Evolutionary conservation across 192 early-diverging fungal species (phyloP).

Genomic region (Pilobolus umbonatus): DNA sequence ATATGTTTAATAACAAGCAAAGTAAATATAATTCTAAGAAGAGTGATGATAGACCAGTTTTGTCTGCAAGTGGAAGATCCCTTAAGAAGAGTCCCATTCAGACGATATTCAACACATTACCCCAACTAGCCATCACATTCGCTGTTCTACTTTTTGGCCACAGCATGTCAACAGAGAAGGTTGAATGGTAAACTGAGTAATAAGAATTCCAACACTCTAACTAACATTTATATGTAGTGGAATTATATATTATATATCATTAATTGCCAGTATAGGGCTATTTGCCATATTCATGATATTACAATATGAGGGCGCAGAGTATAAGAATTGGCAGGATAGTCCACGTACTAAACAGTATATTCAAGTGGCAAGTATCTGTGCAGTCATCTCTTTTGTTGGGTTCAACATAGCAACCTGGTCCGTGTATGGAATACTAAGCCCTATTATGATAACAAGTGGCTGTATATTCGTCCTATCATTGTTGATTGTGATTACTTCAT

Average conservation of each 20-base stretch:
- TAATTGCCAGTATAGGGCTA: not conserved
- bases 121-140: slow-evolving; percentile 11
- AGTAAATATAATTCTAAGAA: not conserved
- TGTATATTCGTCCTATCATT: not conserved
- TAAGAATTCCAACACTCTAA: not conserved
- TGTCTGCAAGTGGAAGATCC: not conserved
- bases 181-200: not conserved
- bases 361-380: not conserved
- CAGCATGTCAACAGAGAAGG: not conserved
- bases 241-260: not conserved
- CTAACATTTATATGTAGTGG: not conserved
- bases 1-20: no score
- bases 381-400: slow-evolving; percentile 5
- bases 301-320: slow-evolving; percentile 5
- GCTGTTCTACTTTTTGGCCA: not conserved
- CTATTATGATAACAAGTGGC: not conserved
- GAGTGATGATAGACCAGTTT: not conserved
- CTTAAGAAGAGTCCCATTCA: slow-evolving; percentile 1
- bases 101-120: not conserved
- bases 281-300: slow-evolving; percentile 1
- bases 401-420: not conserved
- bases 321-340: slow-evolving; percentile 10
- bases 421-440: slow-evolving; percentile 4
- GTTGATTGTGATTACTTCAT: not conserved
- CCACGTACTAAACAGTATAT: not conserved